Conservation (phyloP, 2,329 filamentous ascomycete species). For the Grosmannia clavigera region DNA sequence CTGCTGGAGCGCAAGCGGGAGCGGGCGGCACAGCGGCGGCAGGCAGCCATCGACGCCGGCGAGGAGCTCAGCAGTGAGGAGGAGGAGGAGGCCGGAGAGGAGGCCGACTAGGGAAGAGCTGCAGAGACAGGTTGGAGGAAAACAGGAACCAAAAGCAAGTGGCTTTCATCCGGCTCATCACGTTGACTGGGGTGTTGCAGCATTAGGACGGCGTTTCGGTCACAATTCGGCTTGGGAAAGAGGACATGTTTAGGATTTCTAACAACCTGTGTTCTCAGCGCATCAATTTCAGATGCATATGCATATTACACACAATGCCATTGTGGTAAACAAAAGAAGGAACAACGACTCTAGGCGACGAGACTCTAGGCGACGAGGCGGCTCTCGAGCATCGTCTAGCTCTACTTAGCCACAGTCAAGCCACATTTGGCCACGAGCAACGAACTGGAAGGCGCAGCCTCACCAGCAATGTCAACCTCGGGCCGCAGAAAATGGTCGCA, state of each 20-base stretch:
- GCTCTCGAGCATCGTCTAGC: neutral
- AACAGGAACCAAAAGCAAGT: neutral
- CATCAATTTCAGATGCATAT: neutral
- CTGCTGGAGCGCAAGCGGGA: conserved; percentile 63
- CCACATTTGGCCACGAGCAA: neutral
- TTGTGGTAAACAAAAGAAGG: neutral
- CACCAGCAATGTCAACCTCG: neutral
- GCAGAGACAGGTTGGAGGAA: neutral
- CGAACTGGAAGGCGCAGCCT: neutral
- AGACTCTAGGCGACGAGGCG: neutral
- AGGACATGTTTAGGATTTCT: neutral
- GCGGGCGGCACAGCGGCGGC: conserved; percentile 43
- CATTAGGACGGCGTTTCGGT: neutral
- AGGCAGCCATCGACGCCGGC: conserved; percentile 37
- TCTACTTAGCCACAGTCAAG: neutral
- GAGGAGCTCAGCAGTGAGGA: conserved; percentile 36
- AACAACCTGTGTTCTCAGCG: neutral
- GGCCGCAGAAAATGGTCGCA: neutral
- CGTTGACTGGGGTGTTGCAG: neutral
- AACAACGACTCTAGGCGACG: neutral
- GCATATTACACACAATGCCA: neutral
- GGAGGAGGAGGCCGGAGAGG: conserved; percentile 16
- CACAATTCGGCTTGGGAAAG: neutral
- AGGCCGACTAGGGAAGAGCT: neutral
- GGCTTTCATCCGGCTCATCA: neutral